Evolutionary conservation across 768 basidiomycete genomes (phyloP).

Genomic region (Trametes cingulata): DNA sequence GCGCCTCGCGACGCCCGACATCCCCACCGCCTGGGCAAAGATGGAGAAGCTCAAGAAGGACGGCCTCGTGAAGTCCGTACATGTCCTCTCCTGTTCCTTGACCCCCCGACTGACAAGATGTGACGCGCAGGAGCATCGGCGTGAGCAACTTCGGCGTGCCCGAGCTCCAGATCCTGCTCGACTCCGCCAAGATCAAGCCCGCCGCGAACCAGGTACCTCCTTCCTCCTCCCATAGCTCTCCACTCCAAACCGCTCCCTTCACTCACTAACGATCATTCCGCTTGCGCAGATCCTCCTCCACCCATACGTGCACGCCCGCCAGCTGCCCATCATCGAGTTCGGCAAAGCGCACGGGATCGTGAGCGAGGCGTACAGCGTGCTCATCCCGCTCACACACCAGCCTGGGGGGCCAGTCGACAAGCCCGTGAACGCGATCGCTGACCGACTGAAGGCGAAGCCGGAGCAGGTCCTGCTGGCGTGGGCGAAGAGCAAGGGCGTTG

Average conservation of each 20-base stretch:
- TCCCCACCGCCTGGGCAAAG: conserved; percentile 60
- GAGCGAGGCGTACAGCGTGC: conserved; percentile 70
- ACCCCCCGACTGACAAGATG: background rate
- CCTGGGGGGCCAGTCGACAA: conserved; percentile 67
- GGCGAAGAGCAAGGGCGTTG: conserved; percentile 67
- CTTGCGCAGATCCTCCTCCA: conserved; percentile 58
- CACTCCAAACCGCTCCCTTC: no score
- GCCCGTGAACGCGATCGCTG: conserved; percentile 55
- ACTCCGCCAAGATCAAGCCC: conserved; percentile 62
- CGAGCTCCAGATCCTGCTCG: conserved; percentile 55
- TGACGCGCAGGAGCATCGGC: conserved; percentile 58
- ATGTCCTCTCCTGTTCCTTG: background rate
- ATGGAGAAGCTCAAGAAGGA: conserved; percentile 58
- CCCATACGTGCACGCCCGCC: conserved; percentile 63
- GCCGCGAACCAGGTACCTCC: conserved; percentile 65
- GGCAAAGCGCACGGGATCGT: conserved; percentile 58
- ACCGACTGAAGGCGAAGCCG: conserved; percentile 48
- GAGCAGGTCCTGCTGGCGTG: conserved; percentile 76
- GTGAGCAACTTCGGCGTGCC: conserved; percentile 66
- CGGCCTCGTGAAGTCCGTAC: conserved; percentile 56
- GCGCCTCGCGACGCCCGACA: conserved; percentile 53
- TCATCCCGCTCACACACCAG: conserved; percentile 59
- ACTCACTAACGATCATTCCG: background rate
- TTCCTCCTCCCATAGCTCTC: background rate
- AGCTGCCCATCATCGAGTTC: conserved; percentile 58